Evolutionary conservation across 1,284 basidiomycete genomes (phyloP).

Genomic region (Fereydounia khargensis): DNA sequence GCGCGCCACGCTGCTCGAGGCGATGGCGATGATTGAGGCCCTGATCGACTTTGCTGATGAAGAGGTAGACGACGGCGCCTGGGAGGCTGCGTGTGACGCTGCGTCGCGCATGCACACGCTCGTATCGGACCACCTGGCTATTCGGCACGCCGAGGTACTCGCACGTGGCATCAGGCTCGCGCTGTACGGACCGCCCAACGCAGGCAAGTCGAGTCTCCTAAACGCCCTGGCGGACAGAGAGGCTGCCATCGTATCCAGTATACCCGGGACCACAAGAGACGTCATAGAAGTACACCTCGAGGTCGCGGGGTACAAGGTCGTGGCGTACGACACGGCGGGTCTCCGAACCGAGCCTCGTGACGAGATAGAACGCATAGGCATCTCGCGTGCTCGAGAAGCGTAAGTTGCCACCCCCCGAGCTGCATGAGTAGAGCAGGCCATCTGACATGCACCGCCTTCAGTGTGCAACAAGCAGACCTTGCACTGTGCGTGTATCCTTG

Average conservation of each 20-base stretch:
- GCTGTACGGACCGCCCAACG: slow-evolving; percentile 86
- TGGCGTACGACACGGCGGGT: slow-evolving; percentile 80
- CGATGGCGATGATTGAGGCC: slow-evolving; percentile 76
- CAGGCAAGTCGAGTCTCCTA: slow-evolving; percentile 78
- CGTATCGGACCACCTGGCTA: background rate
- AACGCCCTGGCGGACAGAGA: slow-evolving; percentile 79
- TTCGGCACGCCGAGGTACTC: slow-evolving; percentile 68
- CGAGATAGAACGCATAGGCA: slow-evolving; percentile 76
- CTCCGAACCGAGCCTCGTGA: slow-evolving; percentile 67
- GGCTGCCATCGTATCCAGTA: slow-evolving; percentile 79
- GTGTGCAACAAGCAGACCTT: slow-evolving; percentile 68
- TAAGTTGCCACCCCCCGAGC: no score
- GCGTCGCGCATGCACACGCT: slow-evolving; percentile 4
- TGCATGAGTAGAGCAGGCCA: no score
- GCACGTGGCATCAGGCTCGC: slow-evolving; percentile 76
- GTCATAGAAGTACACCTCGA: slow-evolving; percentile 78
- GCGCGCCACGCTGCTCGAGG: slow-evolving; percentile 67
- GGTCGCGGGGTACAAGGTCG: slow-evolving; percentile 73
- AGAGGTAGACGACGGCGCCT: slow-evolving; percentile 75
- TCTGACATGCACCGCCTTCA: no score
- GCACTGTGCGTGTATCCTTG: slow-evolving; percentile 75
- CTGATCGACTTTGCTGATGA: slow-evolving; percentile 87
- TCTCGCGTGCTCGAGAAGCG: slow-evolving; percentile 70
- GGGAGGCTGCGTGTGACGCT: slow-evolving; percentile 55
- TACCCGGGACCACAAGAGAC: slow-evolving; percentile 84